phyloP scores from a whole-genome alignment of 2,329 filamentous ascomycete species.

The Aureobasidium sp. region DNA sequence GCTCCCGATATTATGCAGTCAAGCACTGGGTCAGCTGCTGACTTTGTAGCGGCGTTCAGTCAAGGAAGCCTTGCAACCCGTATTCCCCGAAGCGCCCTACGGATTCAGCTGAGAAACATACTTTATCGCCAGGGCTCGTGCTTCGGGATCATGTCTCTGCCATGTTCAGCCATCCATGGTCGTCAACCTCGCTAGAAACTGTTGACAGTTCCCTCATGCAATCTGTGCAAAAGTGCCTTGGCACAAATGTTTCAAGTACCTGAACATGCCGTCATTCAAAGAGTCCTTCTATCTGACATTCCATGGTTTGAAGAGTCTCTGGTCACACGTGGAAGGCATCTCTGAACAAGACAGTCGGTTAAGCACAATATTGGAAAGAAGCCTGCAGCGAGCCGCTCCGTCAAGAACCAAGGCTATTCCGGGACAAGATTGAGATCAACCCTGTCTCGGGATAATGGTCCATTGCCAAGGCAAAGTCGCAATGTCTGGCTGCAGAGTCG shows the following conservation, averaged over 20 bases:
- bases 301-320: not conserved
- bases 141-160: not conserved
- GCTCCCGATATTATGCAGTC: not conserved
- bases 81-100: not conserved
- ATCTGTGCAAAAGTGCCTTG: not conserved
- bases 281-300: not conserved
- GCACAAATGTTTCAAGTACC: constrained; percentile 6
- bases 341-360: not conserved
- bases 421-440: constrained; percentile 13
- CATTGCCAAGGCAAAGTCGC: constrained; percentile 11
- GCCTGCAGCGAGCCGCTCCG: not conserved
- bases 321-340: not conserved
- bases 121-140: constrained; percentile 13
- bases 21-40: constrained; percentile 1
- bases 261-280: not conserved
- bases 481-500: constrained; percentile 6
- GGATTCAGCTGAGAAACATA: constrained; percentile 3
- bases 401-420: not conserved
- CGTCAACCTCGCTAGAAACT: not conserved
- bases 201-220: not conserved
- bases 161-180: constrained; percentile 5
- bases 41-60: not conserved
- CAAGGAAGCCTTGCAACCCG: not conserved
- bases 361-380: not conserved
- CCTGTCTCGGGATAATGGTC: not conserved